Base-by-base conservation (phyloP, 768 basidiomycete genomes). In the Cystobasidiopsis lactophilus region DNA sequence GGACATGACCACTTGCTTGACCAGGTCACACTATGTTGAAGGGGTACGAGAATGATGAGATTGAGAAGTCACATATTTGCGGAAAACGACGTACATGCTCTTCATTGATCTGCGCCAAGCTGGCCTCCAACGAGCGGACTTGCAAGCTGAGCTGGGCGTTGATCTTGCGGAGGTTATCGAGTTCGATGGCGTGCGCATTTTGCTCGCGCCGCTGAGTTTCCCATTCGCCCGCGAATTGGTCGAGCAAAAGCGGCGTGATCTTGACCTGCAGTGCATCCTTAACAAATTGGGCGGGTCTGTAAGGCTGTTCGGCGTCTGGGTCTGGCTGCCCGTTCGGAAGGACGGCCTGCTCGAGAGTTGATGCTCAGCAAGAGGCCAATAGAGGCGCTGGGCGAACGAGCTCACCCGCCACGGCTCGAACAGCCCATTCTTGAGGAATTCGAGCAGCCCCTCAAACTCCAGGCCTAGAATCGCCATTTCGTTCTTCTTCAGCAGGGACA, bases 221-320 rank as follows among this genome's bases (percentile, higher is more conserved):
- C 55, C 55, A 56, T 53, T 56, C 55, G 27, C 27, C 29, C 16
- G 55, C 52, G 48, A 53, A 52, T 40, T 52, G 52, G 41, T 56
- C 55, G 38, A 96, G 72, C 85, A 89, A 86, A 68, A 96, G 89
- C 0, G 93, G 85, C 3, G 89, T 93, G 58, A 98, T 85, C 57
- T 75, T 74, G 60, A 93, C 68, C 21, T 77, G 76, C 54, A 84
- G 77, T 7, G 89, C 82, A 61, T 96, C 88, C 52, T 77, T 73
- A 3, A 96, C 80, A 65, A 95, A 89, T 40, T 78, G 77, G 59
- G 89, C 76, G 9, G 82, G 78, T 45, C 72, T 71, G 60, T 85
- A 84, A 63, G 66, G 66, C 51, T 65, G 62, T 29, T 65, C 64
- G 4, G 56, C 58, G 5, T 65, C 63, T 35, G 65, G 66, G 29